Base-by-base conservation (phyloP, 768 basidiomycete species). In the Xerocomus potaroensis region DNA sequence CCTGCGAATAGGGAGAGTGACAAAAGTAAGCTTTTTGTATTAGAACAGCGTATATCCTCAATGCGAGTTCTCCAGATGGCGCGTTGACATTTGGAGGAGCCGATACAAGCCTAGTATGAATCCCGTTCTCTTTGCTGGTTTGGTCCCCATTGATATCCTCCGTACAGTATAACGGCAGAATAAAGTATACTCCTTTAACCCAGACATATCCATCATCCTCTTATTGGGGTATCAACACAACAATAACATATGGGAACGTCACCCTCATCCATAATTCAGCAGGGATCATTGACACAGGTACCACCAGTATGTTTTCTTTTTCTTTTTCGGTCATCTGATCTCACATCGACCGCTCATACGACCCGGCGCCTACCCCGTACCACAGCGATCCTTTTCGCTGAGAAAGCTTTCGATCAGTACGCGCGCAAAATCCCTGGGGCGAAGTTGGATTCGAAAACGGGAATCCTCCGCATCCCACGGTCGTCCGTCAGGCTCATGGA, bases 1-100 rank as follows among this genome's bases (percentile, higher is more conserved):
- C 60, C 61, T 14, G 31, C 60, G 2, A 51, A 45, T 2, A 49
- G 12, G 32, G 29, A 34, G n/a, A 44, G 33, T 23, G 57, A 54
- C 14, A 49, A 49, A 4, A 57, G 55, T 56, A 36, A 35, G 51
- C 27, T n/a, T n/a, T n/a, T n/a, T n/a, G n/a, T n/a, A 5, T 21
- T 12, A 15, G 23, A 16, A 3, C 23, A 15, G 36, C 22, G 2
- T n/a, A 29, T 19, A 15, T 42, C 15, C n/a, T n/a, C 22, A 11
- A 4, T 24, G 24, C 6, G 14, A 4, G 26, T 31, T 42, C 2
- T 48, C 37, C 5, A 41, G 40, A 41, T 22, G 27, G 27, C 6
- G 18, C 11, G 2, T 8, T 41, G 29, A 41, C 27, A 12, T 30
- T 19, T 11, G 40, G 40, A 21, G 40, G 40, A 6, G 7, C 15